Percentiles rank a stretch among this genome's conserved stretches.
Evolutionary conservation across 1,284 basidiomycete genomes (phyloP).

Genomic region (Heterobasidion occidentale): DNA sequence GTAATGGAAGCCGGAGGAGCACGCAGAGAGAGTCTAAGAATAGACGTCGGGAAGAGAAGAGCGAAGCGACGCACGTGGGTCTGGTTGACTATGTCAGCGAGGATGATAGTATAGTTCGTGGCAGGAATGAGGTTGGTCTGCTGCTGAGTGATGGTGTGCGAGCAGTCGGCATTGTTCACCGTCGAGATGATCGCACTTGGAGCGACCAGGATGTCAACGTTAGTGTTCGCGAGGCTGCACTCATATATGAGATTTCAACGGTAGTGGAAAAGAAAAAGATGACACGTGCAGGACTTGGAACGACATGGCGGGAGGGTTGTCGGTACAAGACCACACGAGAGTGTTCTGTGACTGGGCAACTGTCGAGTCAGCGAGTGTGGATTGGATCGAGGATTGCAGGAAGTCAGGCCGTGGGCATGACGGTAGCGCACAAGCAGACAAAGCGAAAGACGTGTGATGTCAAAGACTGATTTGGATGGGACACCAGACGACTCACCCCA

Average conservation of each 20-base stretch:
- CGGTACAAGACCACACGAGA: conserved; percentile 9
- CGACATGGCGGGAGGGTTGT: conserved; percentile 2
- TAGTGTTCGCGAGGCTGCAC: conserved; percentile 31
- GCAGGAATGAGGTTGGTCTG: conserved; percentile 34
- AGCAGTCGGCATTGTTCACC: conserved; percentile 54
- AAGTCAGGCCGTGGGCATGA: too few relatives aligned
- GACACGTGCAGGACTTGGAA: conserved; percentile 7
- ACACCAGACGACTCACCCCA: too few relatives aligned
- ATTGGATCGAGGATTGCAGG: background rate
- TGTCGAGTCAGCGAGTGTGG: background rate
- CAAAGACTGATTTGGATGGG: too few relatives aligned
- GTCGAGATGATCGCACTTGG: conserved; percentile 38
- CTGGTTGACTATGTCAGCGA: conserved; percentile 52
- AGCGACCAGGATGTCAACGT: conserved; percentile 23
- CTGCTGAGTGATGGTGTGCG: conserved; percentile 41
- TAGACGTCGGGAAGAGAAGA: background rate
- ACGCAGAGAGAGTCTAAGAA: conserved; percentile 3
- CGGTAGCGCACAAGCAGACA: background rate
- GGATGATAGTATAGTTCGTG: conserved; percentile 45
- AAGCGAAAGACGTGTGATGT: background rate
- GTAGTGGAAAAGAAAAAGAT: background rate
- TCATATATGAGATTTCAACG: background rate
- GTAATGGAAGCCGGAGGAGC: background rate
- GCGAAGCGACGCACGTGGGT: conserved; percentile 34
- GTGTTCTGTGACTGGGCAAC: conserved; percentile 10